Percentiles rank a stretch among this genome's conserved stretches.
These are phyloP conservation scores for Flaveria robusta DNA, from an alignment of 129 eudicot genomes.

Conservation along the genomic window DNA sequence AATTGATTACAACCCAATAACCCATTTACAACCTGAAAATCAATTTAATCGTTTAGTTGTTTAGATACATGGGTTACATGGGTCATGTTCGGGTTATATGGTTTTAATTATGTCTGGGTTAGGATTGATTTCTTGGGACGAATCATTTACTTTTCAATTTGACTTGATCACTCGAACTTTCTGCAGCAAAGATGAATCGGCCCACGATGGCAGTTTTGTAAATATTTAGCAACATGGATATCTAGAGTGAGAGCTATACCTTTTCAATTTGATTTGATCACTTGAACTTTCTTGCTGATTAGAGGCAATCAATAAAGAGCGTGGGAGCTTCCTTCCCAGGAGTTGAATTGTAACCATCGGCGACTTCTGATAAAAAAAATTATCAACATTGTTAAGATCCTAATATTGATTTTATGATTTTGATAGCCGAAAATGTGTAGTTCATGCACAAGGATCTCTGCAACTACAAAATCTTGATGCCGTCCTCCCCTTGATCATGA, in stretches of 20 bases:
- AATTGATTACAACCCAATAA: not conserved
- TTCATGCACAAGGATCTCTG: too few relatives aligned
- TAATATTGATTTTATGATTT: too few relatives aligned
- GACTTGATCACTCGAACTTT: not conserved
- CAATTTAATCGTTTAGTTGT: not conserved
- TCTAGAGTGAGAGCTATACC: constrained; percentile 11
- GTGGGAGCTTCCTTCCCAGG: not conserved
- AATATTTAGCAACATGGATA: constrained; percentile 23
- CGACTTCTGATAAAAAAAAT: not conserved
- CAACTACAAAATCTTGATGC: too few relatives aligned
- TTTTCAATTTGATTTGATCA: not conserved
- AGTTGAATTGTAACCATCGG: not conserved
- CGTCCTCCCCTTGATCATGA: too few relatives aligned
- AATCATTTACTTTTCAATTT: constrained; percentile 6
- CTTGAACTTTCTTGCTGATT: not conserved
- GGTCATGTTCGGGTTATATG: not conserved
- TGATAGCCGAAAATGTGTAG: too few relatives aligned
- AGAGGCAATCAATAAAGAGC: constrained; percentile 19
- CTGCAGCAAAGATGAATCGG: constrained; percentile 32
- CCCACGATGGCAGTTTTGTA: constrained; percentile 25
- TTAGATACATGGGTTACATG: not conserved
- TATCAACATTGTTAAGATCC: too few relatives aligned
- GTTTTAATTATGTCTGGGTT: not conserved
- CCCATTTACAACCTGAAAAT: not conserved
- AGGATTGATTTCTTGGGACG: too few relatives aligned